Evolutionary conservation across 169 alveolate species (phyloP).

Genomic region (Plasmodium relictum): DNA sequence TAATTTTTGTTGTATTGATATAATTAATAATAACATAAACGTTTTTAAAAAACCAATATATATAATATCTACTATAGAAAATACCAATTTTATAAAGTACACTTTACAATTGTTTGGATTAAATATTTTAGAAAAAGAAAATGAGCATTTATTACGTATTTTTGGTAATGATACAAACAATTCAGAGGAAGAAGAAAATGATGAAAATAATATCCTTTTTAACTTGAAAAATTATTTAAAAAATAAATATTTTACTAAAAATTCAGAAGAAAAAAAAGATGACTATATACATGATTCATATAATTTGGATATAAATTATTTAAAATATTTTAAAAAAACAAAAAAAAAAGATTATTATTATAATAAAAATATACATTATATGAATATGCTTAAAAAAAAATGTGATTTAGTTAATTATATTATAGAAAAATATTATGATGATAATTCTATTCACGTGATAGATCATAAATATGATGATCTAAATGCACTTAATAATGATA

Average conservation of each 20-base stretch:
- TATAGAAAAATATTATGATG: slow-evolving; percentile 4
- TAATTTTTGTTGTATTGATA: slow-evolving; percentile 26
- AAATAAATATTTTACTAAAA: neutral
- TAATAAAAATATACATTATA: slow-evolving; percentile 15
- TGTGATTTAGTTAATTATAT: slow-evolving; percentile 27
- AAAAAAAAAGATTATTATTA: slow-evolving; percentile 27
- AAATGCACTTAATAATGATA: slow-evolving; percentile 29
- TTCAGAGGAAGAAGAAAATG: neutral
- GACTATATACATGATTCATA: slow-evolving; percentile 48
- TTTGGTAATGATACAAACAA: slow-evolving; percentile 4
- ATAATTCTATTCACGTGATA: slow-evolving; percentile 11
- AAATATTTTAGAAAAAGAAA: neutral
- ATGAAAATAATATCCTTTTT: neutral
- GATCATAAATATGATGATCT: slow-evolving; percentile 70
- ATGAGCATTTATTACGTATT: slow-evolving; percentile 24
- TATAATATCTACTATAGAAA: slow-evolving; percentile 40
- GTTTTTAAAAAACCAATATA: slow-evolving; percentile 54
- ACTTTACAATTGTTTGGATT: slow-evolving; percentile 46
- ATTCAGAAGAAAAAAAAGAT: neutral
- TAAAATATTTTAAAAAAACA: slow-evolving; percentile 32
- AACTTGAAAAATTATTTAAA: neutral
- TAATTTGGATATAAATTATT: slow-evolving; percentile 31
- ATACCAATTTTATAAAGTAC: slow-evolving; percentile 13
- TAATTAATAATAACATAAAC: slow-evolving; percentile 57
- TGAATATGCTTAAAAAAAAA: slow-evolving; percentile 27